Evolutionary conservation across 2,329 filamentous ascomycete genomes (phyloP), one percentile per base, ranked within the genome.

Genomic region (Fonsecaea pedrosoi): DNA sequence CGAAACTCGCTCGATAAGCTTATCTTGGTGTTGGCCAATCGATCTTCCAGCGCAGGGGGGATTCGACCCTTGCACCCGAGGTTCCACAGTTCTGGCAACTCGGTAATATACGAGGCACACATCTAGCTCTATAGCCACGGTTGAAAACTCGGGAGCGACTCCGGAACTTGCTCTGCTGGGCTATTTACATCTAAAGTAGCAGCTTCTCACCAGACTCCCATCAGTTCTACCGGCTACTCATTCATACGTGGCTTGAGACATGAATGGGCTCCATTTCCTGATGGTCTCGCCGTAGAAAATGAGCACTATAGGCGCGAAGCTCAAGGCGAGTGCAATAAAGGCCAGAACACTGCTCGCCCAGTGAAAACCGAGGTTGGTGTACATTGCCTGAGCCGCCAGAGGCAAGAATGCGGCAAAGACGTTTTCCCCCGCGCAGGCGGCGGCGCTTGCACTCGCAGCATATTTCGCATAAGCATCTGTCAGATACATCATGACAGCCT

Each of bases 341-440:
- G 74, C 79, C 56, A 81, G 65, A 32, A 81, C 40, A 67, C 75
- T 79, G 69, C 78, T 79, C 6, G 78, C 78, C 78, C 78, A 80
- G 3, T 78, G 78, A 60, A 77, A 78, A 13, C 76, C 54, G 64
- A 80, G 61, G 34, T 73, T 69, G 6, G 72, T 60, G 65, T 77
- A 80, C 77, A 79, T 77, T 40, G 75, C 76, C 8, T 76, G 77
- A 13, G 78, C 78, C 32, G 80, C 80, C 34, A 80, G 71, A 12
- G 78, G 78, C 35, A 80, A 79, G 5, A 73, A 76, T 42, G 79
- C 79, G 0, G 77, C 78, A 21, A 77, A 76, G 3, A 80, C 54
- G 7, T 76, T 78, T 12, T 78, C 72, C 62, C 79, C 45, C n/a
- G 77, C 74, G 3, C 76, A 69, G 5, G 67, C 72, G 6, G 78